Base-by-base conservation (phyloP, 208 protist species). In the Kentomonas sorsogonicus region DNA sequence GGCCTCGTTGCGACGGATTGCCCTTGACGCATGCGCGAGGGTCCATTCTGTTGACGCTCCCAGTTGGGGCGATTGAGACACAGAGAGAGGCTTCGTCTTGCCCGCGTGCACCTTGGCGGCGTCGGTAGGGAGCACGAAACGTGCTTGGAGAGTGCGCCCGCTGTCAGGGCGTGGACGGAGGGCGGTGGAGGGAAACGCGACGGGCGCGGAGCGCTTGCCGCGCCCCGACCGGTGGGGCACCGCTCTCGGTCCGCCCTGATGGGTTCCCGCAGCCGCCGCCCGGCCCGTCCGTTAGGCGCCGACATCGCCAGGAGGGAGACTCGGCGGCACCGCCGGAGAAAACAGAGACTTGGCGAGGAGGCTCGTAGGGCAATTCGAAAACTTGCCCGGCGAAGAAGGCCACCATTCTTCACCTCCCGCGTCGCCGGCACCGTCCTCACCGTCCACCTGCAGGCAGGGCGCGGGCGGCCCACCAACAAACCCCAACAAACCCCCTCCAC, bases 301-400 rank as follows among this genome's bases (percentile, higher is more conserved):
- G 51, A 50, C 10, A 55, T 56, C 11, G 31, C n/a, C 18, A 10
- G 39, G 45, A 44, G 7, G 56, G 62, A 1, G 55, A 29, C 41
- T 56, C 54, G 30, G 66, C 23, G 16, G 62, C 75, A 13, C 60
- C 52, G 3, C n/a, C n/a, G n/a, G n/a, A n/a, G n/a, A n/a, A n/a
- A n/a, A 82, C 45, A 36, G 90, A 76, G 59, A 88, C 89, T 30
- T 73, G 74, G 2, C 77, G 83, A 16, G 90, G 71, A 5, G 79
- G 60, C 22, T 83, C 79, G 64, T 93, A 93, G 18, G 75, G n/a
- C n/a, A n/a, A n/a, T n/a, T n/a, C n/a, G n/a, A n/a, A 53, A 20
- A 93, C 66, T 25, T 59, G 36, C 43, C 61, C 61, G 13, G 63
- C 74, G 0, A 59, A 9, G 62, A 83, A 90, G 6, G 54, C 47